Conservation (phyloP, 2,329 filamentous ascomycete genomes). For the Thelonectria rubi region DNA sequence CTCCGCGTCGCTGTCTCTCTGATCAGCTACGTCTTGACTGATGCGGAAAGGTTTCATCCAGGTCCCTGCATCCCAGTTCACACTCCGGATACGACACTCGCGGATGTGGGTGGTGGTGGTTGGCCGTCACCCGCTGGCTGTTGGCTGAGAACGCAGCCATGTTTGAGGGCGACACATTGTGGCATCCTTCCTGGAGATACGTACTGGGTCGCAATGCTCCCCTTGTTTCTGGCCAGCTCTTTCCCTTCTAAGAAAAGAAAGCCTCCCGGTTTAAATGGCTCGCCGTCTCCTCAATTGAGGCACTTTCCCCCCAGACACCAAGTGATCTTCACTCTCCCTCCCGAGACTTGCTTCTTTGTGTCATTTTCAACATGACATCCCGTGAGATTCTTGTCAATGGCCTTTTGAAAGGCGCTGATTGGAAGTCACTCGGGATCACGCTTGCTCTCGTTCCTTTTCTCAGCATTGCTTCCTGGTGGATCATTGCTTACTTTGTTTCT, state of each 20-base stretch:
- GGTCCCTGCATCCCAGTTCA: neutral
- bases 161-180: neutral
- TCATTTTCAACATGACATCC: conserved; percentile 26
- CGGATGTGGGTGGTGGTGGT: neutral
- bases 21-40: neutral
- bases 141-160: conserved; percentile 6
- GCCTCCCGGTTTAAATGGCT: conserved; percentile 11
- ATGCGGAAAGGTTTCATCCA: neutral
- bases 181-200: conserved; percentile 4
- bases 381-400: conserved; percentile 21
- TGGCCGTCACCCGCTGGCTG: neutral
- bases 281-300: neutral
- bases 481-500: conserved; percentile 27
- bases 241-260: neutral
- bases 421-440: conserved; percentile 18
- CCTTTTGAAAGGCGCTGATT: conserved; percentile 23
- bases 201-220: neutral
- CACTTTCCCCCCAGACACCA: neutral
- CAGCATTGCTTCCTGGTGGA: conserved; percentile 30
- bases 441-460: conserved; percentile 24
- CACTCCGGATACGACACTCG: neutral
- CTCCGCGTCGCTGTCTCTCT: neutral
- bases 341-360: neutral
- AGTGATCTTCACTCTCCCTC: neutral
- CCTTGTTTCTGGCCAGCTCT: neutral